Percentiles rank a stretch among this genome's conserved stretches.
phyloP scores from a whole-genome alignment of 148 eudicot species.

The Cornus florida region DNA sequence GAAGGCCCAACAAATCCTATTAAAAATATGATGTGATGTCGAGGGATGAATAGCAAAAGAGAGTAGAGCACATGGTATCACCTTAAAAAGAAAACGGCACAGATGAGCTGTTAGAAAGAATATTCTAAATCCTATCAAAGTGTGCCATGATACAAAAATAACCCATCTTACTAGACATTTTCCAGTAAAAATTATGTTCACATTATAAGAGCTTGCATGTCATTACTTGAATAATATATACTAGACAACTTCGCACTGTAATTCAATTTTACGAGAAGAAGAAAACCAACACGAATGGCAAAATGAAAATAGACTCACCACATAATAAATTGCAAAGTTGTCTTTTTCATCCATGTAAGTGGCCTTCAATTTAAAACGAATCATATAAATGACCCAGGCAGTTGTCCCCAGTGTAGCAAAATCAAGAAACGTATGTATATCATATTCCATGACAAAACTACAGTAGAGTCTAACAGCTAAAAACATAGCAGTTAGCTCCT shows the following conservation, averaged over 20 bases:
- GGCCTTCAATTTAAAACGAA: slow-evolving; percentile 74
- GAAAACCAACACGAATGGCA: background rate
- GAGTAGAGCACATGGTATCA: background rate
- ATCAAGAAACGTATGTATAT: slow-evolving; percentile 92
- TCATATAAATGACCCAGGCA: slow-evolving; percentile 94
- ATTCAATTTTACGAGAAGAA: no score
- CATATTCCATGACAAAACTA: slow-evolving; percentile 95
- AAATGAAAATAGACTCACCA: slow-evolving; percentile 51
- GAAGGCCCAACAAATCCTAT: background rate
- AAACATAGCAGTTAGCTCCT: slow-evolving; percentile 88
- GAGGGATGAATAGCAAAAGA: background rate
- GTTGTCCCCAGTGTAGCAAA: slow-evolving; percentile 79
- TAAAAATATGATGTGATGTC: background rate
- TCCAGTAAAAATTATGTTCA: no score
- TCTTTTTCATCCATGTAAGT: slow-evolving; percentile 95
- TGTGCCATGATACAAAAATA: no score
- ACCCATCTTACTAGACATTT: no score
- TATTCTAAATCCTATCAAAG: no score
- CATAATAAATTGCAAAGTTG: slow-evolving; percentile 74
- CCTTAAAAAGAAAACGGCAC: background rate
- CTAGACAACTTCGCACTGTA: background rate
- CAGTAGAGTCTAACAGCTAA: slow-evolving; percentile 92
- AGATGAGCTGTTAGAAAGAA: background rate
- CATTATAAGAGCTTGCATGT: no score
- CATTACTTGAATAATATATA: no score